Evolutionary conservation across 306 rosid species (phyloP), one percentile per base, ranked within the genome.

Genomic region (Arachis stenosperma): DNA sequence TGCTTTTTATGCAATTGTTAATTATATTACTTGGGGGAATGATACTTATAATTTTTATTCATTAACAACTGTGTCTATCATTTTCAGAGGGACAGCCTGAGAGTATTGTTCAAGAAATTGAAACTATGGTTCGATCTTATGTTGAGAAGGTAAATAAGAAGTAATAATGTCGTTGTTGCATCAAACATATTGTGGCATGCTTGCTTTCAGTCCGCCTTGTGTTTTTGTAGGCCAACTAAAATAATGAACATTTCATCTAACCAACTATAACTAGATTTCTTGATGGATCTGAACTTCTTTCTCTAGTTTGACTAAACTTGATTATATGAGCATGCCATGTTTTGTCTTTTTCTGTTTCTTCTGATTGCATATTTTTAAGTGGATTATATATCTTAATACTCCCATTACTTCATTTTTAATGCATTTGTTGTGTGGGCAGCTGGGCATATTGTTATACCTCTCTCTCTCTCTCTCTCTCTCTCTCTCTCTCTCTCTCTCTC

Each of bases 81-180:
- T 82, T 60, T 82, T 48, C 84, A 94, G 98, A 94, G 85, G 98
- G 98, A 81, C 97, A 94, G 75, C 90, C 98, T 8, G 97, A 94
- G 75, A 91, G 81, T 84, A 80, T 94, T 76, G 98, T 88, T 79
- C 78, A 91, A 85, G 98, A 94, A 61, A 94, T 94, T 81, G 97
- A 94, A 87, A 46, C 6, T 78, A 91, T 94, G 97, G 97, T 94
- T 61, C 88, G 91, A 67, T 46, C 92, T 64, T 91, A 86, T 72
- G 91, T 94, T 73, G 97, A 89, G 61, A 94, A 91, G 97, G 98
- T 93, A 81, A 53, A 22, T 93, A 79, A 53, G 22, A 51, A 42
- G 3, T 14, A 74, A 37, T 73, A 53, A 53, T 65, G 51, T 33
- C 55, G 54, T 43, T 55, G 77, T 1, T 66, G 9, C 30, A 58